Percentiles rank a stretch among this genome's conserved stretches.
Conservation (phyloP, 352 stramenopile species). For the Globisporangium rhizosaccharum region DNA sequence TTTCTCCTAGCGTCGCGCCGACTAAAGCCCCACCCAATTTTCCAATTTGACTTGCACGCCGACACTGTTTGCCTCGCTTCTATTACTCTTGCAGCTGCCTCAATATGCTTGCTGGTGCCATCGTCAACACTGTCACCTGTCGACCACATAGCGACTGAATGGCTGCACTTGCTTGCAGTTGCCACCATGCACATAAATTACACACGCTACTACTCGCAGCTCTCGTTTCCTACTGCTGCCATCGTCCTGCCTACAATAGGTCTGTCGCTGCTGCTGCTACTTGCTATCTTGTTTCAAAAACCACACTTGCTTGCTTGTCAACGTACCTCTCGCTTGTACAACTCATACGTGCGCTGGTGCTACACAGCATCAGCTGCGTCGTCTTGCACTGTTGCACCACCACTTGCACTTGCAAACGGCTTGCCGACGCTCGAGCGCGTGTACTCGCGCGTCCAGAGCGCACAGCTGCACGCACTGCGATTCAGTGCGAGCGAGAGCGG, state of each 20-base stretch:
- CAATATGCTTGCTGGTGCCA: too few relatives aligned
- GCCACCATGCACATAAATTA: slow-evolving; percentile 21
- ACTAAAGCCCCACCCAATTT: too few relatives aligned
- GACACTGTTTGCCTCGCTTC: too few relatives aligned
- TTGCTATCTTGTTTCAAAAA: too few relatives aligned
- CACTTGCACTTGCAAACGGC: slow-evolving; percentile 27
- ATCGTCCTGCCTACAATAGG: background rate
- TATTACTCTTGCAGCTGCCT: too few relatives aligned
- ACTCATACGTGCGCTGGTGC: background rate
- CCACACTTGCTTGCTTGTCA: background rate
- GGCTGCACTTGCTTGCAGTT: background rate
- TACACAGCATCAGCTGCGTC: slow-evolving; percentile 31
- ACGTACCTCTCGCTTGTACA: background rate
- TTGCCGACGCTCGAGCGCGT: slow-evolving; percentile 59
- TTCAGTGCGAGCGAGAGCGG: slow-evolving; percentile 34
- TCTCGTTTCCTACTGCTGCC: background rate
- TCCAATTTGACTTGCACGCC: too few relatives aligned
- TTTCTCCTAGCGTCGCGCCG: too few relatives aligned
- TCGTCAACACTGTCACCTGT: too few relatives aligned
- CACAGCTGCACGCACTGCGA: slow-evolving; percentile 36
- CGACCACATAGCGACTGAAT: background rate
- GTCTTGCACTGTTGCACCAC: slow-evolving; percentile 1
- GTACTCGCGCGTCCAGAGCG: slow-evolving; percentile 64
- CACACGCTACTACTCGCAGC: slow-evolving; percentile 7
- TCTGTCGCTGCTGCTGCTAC: background rate